Evolutionary conservation across 2,329 filamentous ascomycete species (phyloP), one percentile per base, ranked within the genome.

Genomic region (Exophiala mesophila): DNA sequence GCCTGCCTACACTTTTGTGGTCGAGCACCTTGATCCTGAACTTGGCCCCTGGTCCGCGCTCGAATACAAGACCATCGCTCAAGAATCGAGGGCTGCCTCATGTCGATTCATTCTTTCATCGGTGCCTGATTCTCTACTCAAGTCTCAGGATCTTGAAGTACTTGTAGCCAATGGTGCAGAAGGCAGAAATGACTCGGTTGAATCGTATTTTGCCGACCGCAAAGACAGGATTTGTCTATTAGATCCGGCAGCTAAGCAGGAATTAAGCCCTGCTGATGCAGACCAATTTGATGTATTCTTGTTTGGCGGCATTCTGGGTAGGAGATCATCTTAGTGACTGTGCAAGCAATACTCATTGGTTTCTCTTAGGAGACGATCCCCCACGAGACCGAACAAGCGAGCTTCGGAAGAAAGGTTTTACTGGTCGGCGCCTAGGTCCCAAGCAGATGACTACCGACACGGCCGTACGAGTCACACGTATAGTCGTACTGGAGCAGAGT

Each of bases 371-470:
- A 45, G 90, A 97, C 69, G 88, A 97, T 62, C 90, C 90, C 48
- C 90, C 90, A 35, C 73, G 90, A 77, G 41, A 55, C 18, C 83
- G 92, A 49, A 98, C 92, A 3, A 90, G 86, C n/a, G 92, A 98
- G 64, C 71, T 98, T 56, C 81, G 92, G 39, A 88, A 87, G 66
- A 95, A 97, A 63, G 92, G 92, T 3, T 98, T 94, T 57, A 74
- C 82, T 44, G 88, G 90, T 44, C 81, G 92, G 39, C 77, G 92
- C 44, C 73, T 98, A 20, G 92, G 92, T 0, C 87, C 90, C 5
- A 83, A 89, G 56, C 92, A 98, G 66, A 96, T 98, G 90, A 97
- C 92, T 3, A 98, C 92, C 3, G 92, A 98, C 63, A 98, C 92
- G 15, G 92, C 92, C 3, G 92, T 96, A 37, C 78, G 92, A 54